phyloP scores from a whole-genome alignment of 371 early-diverging fungal species.

The Mucor velutinosus region DNA sequence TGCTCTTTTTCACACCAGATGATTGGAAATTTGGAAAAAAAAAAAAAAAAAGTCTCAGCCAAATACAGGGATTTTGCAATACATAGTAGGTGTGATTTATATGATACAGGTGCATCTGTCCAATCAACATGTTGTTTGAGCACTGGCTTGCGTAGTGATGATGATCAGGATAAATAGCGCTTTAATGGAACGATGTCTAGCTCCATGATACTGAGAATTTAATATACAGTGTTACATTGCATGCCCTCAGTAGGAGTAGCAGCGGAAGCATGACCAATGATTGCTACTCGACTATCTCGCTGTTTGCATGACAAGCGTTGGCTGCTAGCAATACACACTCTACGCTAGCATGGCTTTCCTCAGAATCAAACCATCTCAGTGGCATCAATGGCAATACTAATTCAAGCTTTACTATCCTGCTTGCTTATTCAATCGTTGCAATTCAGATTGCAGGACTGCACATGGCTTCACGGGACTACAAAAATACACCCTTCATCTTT shows the following conservation, averaged over 20 bases:
- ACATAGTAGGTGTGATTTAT: not conserved
- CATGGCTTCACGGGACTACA: not conserved
- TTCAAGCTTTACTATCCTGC: not conserved
- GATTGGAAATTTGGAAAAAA: not conserved
- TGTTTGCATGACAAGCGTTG: too few relatives aligned
- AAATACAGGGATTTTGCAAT: not conserved
- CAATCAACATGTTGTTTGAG: not conserved
- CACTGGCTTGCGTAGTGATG: not conserved
- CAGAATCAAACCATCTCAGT: not conserved
- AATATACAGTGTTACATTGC: not conserved
- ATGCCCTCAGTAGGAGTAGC: not conserved
- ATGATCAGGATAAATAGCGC: not conserved
- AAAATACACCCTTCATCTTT: not conserved
- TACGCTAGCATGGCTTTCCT: not conserved
- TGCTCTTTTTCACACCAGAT: slow-evolving; percentile 2
- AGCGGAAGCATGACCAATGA: not conserved
- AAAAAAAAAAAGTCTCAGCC: slow-evolving; percentile 3
- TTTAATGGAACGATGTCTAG: not conserved
- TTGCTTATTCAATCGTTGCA: not conserved
- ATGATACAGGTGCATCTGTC: slow-evolving; percentile 2
- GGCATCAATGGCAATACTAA: not conserved
- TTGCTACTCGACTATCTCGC: not conserved
- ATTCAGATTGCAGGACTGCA: not conserved
- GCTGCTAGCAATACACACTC: not conserved
- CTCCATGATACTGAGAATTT: not conserved